Percentiles rank a stretch among this genome's conserved stretches.
phyloP scores from a whole-genome alignment of 371 early-diverging fungal genomes.

The Lichtheimia ramosa region DNA sequence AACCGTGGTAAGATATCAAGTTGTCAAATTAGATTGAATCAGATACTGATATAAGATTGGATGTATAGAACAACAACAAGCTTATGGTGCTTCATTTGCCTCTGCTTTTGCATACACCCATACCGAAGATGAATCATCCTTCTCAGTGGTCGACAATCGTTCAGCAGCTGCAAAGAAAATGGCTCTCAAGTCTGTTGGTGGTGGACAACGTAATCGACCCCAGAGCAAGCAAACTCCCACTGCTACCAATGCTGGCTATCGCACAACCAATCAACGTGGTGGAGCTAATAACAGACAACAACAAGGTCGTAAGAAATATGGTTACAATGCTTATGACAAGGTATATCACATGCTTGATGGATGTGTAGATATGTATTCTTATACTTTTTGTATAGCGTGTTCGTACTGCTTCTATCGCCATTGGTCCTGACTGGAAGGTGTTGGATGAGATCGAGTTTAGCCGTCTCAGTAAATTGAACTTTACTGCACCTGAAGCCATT shows the following conservation, averaged over 20 bases:
- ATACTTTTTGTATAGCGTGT: conserved; percentile 54
- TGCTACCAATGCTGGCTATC: conserved; percentile 26
- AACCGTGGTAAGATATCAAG: conserved; percentile 51
- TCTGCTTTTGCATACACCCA: conserved; percentile 90
- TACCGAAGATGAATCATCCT: conserved; percentile 92
- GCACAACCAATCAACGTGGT: conserved; percentile 49
- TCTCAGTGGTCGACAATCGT: conserved; percentile 94
- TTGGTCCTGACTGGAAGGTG: conserved; percentile 90
- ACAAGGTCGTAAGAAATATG: conserved; percentile 45
- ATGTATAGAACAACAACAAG: conserved; percentile 66
- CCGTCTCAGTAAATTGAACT: conserved; percentile 83
- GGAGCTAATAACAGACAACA: conserved; percentile 45
- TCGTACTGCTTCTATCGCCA: conserved; percentile 86
- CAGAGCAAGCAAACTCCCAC: conserved; percentile 30
- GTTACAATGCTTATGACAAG: conserved; percentile 56
- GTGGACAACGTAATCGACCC: conserved; percentile 34
- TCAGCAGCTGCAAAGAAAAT: conserved; percentile 72
- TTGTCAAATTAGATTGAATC: not conserved
- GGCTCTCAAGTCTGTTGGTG: conserved; percentile 56
- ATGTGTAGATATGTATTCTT: not conserved
- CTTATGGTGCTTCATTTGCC: conserved; percentile 85
- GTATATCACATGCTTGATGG: not conserved
- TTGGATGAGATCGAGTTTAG: conserved; percentile 94
- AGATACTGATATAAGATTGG: too few species aligned
- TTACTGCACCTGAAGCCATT: conserved; percentile 71